Percentiles rank a stretch among this genome's conserved stretches.
Conservation (phyloP, 441 rosid genomes). For the Aleurites moluccanus region DNA sequence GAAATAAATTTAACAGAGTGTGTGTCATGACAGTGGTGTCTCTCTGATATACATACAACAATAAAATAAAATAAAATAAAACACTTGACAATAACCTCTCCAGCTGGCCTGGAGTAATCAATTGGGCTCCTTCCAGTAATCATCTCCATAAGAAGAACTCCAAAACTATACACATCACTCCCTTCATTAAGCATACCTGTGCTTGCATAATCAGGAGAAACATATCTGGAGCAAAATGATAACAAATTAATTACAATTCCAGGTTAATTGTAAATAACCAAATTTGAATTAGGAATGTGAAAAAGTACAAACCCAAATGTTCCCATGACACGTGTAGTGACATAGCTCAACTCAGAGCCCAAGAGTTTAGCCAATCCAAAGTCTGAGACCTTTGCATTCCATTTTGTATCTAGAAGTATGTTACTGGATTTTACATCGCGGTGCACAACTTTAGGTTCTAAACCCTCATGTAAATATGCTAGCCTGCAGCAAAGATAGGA, state of each 20-base stretch:
- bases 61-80: not conserved
- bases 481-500: constrained; percentile 48
- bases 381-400: constrained; percentile 94
- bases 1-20: constrained; percentile 23
- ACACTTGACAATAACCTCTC: constrained; percentile 56
- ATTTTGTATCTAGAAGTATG: constrained; percentile 79
- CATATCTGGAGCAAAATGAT: constrained; percentile 53
- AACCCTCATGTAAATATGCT: constrained; percentile 94
- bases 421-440: constrained; percentile 97
- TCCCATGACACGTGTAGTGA: constrained; percentile 98
- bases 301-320: constrained; percentile 73
- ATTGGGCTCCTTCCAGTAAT: constrained; percentile 91
- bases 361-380: constrained; percentile 94
- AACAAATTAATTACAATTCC: not conserved
- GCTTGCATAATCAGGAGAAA: constrained; percentile 97
- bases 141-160: constrained; percentile 92
- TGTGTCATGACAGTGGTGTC: not conserved
- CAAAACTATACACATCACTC: constrained; percentile 94
- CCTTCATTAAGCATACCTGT: constrained; percentile 98
- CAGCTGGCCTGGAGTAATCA: constrained; percentile 84
- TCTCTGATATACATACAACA: not conserved
- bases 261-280: not conserved
- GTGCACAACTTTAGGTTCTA: constrained; percentile 97
- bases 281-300: not conserved
- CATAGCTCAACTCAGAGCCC: constrained; percentile 86